These are phyloP conservation scores for Seiridium cupressi DNA, from an alignment of 2,329 filamentous ascomycete species.

Conservation along the genomic window DNA sequence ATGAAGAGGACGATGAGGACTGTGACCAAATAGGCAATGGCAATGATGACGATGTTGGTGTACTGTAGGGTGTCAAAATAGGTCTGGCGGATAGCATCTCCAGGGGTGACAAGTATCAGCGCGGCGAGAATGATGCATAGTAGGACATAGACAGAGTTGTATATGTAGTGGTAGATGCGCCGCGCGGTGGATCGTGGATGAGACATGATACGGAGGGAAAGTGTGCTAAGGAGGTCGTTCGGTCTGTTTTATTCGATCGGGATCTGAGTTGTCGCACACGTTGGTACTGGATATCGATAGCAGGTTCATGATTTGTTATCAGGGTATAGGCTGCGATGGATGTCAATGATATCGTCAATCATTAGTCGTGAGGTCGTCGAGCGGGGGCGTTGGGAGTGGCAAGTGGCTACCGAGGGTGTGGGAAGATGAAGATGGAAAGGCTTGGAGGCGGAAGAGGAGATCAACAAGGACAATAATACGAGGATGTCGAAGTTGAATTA, in stretches of 20 bases:
- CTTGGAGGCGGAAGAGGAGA: neutral
- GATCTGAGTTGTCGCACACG: neutral
- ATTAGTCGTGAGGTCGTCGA: neutral
- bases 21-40: constrained; percentile 72
- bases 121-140: constrained; percentile 71
- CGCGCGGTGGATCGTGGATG: constrained; percentile 26
- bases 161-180: constrained; percentile 75
- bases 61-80: constrained; percentile 58
- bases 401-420: neutral
- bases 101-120: constrained; percentile 77
- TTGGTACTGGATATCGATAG: neutral
- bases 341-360: neutral
- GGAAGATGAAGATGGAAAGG: neutral
- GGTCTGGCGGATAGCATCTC: constrained; percentile 78
- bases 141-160: constrained; percentile 73
- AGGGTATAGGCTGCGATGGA: constrained; percentile 10
- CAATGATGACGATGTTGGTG: constrained; percentile 82
- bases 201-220: neutral
- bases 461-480: neutral
- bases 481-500: neutral
- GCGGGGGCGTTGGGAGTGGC: neutral
- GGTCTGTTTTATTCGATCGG: neutral
- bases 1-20: constrained; percentile 69
- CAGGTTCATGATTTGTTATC: constrained; percentile 9
- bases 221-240: neutral